Conservation (phyloP, 805 yeast species). For the Gaillardinia entomophila region DNA sequence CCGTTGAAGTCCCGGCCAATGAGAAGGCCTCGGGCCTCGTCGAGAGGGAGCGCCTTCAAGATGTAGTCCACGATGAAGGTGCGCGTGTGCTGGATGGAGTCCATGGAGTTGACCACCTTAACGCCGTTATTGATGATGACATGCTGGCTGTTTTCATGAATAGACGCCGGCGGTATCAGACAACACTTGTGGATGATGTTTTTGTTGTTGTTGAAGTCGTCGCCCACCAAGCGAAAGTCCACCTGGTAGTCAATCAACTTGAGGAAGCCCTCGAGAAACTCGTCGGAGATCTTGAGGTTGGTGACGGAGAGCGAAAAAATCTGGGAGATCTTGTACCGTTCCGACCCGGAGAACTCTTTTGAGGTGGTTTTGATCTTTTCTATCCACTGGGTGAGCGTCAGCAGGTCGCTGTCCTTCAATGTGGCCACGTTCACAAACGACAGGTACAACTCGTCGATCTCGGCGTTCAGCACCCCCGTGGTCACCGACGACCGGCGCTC, state of each 20-base stretch:
- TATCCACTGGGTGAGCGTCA: constrained; percentile 32
- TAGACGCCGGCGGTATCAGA: constrained; percentile 32
- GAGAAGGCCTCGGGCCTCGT: constrained; percentile 16
- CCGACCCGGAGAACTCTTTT: constrained; percentile 6
- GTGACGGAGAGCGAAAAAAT: constrained; percentile 67
- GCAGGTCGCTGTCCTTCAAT: constrained; percentile 29
- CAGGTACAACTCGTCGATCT: constrained; percentile 64
- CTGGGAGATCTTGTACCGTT: constrained; percentile 46
- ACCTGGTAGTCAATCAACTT: constrained; percentile 41
- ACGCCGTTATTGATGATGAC: constrained; percentile 40
- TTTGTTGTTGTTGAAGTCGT: constrained; percentile 48
- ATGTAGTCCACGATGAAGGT: constrained; percentile 30
- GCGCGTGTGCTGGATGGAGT: constrained; percentile 33
- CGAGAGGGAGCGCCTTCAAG: constrained; percentile 14
- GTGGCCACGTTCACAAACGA: constrained; percentile 57
- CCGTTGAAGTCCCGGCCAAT: constrained; percentile 59
- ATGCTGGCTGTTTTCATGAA: constrained; percentile 25
- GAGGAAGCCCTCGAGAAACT: constrained; percentile 47
- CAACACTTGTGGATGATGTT: constrained; percentile 70
- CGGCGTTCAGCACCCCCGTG: constrained; percentile 28
- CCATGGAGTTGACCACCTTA: constrained; percentile 31
- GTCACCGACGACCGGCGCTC: constrained; percentile 6
- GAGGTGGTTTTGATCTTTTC: constrained; percentile 22
- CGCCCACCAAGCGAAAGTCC: constrained; percentile 62
- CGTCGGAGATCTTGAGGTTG: constrained; percentile 60